These are phyloP conservation scores for Phytophthora macrochlamydospora DNA, from an alignment of 352 stramenopile species.

Conservation along the genomic window DNA sequence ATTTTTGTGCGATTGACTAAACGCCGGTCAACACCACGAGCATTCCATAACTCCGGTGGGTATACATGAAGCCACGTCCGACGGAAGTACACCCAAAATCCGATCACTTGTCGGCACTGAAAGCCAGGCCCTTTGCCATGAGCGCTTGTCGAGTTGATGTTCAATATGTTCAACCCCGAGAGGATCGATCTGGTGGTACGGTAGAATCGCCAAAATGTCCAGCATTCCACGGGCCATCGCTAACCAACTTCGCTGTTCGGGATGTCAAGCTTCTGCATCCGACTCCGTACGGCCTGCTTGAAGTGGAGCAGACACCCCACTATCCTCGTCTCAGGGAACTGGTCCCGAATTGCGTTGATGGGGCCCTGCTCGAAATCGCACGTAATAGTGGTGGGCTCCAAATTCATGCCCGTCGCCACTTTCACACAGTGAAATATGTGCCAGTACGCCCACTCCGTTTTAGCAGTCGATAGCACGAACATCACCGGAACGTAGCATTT, in stretches of 20 bases:
- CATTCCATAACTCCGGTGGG: no score
- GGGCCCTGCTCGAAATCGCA: neutral
- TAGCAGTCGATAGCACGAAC: neutral
- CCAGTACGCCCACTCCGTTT: neutral
- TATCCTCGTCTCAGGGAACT: neutral
- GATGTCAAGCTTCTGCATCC: neutral
- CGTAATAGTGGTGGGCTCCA: neutral
- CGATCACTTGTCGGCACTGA: no score
- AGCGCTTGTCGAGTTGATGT: no score
- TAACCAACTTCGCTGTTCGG: neutral
- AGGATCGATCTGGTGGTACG: no score
- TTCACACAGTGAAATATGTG: neutral
- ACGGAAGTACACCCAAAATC: no score
- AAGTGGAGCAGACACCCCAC: neutral
- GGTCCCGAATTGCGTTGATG: neutral
- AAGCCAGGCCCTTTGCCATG: no score
- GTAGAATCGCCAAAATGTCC: neutral
- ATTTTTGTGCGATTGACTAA: no score
- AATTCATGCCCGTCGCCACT: neutral
- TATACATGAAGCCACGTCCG: no score
- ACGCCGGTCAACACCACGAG: no score
- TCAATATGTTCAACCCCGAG: no score
- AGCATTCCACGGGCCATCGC: neutral
- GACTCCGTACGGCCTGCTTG: neutral
- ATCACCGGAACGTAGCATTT: neutral